Evolutionary conservation across 108 stramenopile species (phyloP).

Genomic region (Tribonema minus): DNA sequence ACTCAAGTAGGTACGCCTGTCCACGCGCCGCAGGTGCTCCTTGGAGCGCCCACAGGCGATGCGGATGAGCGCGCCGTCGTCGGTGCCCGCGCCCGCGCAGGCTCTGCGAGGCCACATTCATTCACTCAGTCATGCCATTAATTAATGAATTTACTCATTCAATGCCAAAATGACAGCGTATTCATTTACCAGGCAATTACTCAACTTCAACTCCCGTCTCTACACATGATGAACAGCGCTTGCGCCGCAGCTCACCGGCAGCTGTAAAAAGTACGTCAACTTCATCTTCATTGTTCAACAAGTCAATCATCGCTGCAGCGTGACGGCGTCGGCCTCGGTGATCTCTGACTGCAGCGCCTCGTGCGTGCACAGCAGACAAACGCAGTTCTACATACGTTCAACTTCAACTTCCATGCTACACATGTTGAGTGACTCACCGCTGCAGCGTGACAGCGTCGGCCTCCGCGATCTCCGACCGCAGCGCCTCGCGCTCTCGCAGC

Average conservation of each 20-base stretch:
- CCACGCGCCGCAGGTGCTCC: constrained; percentile 28
- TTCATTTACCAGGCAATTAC: too few relatives aligned
- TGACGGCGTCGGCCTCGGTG: not conserved
- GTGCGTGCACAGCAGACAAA: not conserved
- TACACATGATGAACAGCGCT: too few relatives aligned
- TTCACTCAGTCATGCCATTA: too few relatives aligned
- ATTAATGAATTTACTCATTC: too few relatives aligned
- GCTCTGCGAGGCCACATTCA: not conserved
- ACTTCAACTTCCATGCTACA: not conserved
- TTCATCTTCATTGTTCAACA: too few relatives aligned
- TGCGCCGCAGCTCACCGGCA: too few relatives aligned
- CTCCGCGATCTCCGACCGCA: not conserved
- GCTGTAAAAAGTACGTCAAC: too few relatives aligned
- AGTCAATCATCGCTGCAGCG: not conserved
- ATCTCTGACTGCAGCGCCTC: not conserved
- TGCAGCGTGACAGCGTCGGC: not conserved
- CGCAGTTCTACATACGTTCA: not conserved
- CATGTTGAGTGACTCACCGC: not conserved
- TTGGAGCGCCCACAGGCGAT: constrained; percentile 26
- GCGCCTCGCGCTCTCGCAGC: constrained; percentile 11
- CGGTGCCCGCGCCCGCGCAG: not conserved
- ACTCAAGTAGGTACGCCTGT: too few relatives aligned
- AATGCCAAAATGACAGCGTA: too few relatives aligned
- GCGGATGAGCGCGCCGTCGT: not conserved
- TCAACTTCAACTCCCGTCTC: too few relatives aligned